A percentile compares a stretch with the other conserved stretches of the same genome.
These are phyloP conservation scores for Colletotrichum neosansevieriae DNA, from an alignment of 2,329 filamentous ascomycete species.

Conservation along the genomic window DNA sequence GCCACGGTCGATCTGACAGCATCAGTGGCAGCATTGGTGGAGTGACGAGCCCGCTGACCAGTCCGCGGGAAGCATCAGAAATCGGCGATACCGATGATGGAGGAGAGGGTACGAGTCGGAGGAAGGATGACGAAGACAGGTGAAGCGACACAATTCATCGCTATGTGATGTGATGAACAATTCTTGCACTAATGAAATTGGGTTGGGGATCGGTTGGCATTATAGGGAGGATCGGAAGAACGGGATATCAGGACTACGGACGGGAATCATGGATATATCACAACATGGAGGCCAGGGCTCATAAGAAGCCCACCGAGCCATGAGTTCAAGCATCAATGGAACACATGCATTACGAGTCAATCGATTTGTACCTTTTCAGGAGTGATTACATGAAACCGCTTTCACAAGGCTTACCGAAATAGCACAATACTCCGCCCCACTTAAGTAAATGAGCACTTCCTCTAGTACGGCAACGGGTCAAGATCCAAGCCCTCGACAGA, in stretches of 20 bases:
- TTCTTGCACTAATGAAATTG: slow-evolving; percentile 28
- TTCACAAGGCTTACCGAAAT: background rate
- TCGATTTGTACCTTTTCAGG: background rate
- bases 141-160: background rate
- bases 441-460: too few species aligned
- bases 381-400: background rate
- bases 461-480: slow-evolving; percentile 66
- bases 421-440: background rate
- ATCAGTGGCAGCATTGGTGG: slow-evolving; percentile 80
- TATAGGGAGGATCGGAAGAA: slow-evolving; percentile 4
- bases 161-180: slow-evolving; percentile 18
- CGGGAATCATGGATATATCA: slow-evolving; percentile 32
- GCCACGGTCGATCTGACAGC: slow-evolving; percentile 85
- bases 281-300: slow-evolving; percentile 13
- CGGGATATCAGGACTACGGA: slow-evolving; percentile 5
- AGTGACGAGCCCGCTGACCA: slow-evolving; percentile 72
- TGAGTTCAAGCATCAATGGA: slow-evolving; percentile 18
- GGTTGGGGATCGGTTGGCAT: slow-evolving; percentile 24
- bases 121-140: slow-evolving; percentile 46
- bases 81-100: slow-evolving; percentile 47
- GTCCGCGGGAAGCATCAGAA: slow-evolving; percentile 59
- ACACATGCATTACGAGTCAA: slow-evolving; percentile 35
- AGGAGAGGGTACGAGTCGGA: slow-evolving; percentile 46
- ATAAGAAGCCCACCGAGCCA: slow-evolving; percentile 10
- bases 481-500: slow-evolving; percentile 70